These are phyloP conservation scores for Mycena albidolilacea DNA, from an alignment of 768 basidiomycete species.

Conservation along the genomic window DNA sequence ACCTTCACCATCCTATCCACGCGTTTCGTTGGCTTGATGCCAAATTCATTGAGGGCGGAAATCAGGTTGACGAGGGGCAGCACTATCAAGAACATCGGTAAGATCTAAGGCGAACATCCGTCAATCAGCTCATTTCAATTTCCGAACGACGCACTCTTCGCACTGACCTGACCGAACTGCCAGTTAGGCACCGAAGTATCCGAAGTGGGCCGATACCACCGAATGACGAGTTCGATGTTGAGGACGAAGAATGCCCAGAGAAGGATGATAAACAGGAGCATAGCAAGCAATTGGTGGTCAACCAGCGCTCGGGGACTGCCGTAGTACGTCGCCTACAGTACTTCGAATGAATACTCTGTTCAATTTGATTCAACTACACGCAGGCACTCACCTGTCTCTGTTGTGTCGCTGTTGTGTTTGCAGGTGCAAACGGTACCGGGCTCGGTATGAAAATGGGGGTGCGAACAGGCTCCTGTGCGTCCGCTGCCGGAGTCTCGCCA, in stretches of 20 bases:
- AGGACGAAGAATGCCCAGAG: slow-evolving; percentile 21
- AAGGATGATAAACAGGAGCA: slow-evolving; percentile 10
- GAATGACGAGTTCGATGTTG: slow-evolving; percentile 24
- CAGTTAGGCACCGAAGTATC: not conserved
- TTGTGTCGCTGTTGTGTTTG: no score
- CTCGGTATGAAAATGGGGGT: no score
- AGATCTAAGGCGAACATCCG: not conserved
- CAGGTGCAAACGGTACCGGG: no score
- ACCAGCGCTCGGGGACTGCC: not conserved
- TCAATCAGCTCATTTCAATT: no score
- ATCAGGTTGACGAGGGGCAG: slow-evolving; percentile 13
- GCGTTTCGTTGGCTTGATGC: slow-evolving; percentile 10
- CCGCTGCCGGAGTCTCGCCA: no score
- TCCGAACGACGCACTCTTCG: no score
- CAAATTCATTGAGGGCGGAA: slow-evolving; percentile 10
- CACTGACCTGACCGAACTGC: slow-evolving; percentile 31
- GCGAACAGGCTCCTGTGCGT: no score
- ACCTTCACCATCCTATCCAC: not conserved
- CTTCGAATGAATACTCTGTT: no score
- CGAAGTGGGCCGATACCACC: not conserved
- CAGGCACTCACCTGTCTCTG: not conserved
- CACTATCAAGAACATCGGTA: slow-evolving; percentile 27
- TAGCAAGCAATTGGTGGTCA: not conserved
- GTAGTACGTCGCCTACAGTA: not conserved
- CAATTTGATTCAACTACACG: no score